Conservation (phyloP, 768 basidiomycete species). For the Trametopsis cervina region DNA sequence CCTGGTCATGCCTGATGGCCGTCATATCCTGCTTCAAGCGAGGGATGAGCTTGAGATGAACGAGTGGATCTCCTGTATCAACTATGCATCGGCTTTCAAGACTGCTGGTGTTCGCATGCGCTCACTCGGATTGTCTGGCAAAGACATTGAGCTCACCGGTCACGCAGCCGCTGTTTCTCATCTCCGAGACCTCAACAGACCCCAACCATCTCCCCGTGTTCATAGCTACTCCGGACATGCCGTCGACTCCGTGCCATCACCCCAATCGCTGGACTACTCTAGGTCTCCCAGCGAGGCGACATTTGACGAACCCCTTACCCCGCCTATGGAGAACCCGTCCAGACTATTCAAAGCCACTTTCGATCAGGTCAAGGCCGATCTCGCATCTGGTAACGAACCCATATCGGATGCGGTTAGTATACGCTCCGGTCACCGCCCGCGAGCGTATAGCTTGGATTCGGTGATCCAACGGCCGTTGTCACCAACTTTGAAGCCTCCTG, state of each 20-base stretch:
- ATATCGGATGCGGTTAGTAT: slow-evolving; percentile 25
- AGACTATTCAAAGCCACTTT: slow-evolving; percentile 78
- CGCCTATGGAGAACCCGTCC: slow-evolving; percentile 47
- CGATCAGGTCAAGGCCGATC: slow-evolving; percentile 78
- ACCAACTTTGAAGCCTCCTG: slow-evolving; percentile 7
- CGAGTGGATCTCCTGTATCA: slow-evolving; percentile 87
- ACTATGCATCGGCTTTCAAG: slow-evolving; percentile 92
- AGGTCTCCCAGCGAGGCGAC: slow-evolving; percentile 8
- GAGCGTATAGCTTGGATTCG: slow-evolving; percentile 28
- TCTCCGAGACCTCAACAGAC: slow-evolving; percentile 50
- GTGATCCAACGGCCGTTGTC: slow-evolving; percentile 14
- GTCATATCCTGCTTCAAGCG: slow-evolving; percentile 78
- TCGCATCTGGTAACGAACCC: slow-evolving; percentile 47
- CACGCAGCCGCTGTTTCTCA: slow-evolving; percentile 84
- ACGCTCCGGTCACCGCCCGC: slow-evolving; percentile 21
- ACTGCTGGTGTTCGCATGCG: slow-evolving; percentile 79
- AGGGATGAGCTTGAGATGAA: slow-evolving; percentile 66
- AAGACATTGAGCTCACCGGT: slow-evolving; percentile 71
- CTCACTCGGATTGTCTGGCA: slow-evolving; percentile 56
- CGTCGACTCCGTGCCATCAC: background rate
- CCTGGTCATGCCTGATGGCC: slow-evolving; percentile 67
- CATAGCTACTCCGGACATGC: slow-evolving; percentile 32
- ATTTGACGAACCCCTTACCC: slow-evolving; percentile 38
- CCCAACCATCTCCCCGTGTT: slow-evolving; percentile 17
- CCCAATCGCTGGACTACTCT: background rate